phyloP scores from a whole-genome alignment of 345 rosid genomes.

The Tarenaya hassleriana region DNA sequence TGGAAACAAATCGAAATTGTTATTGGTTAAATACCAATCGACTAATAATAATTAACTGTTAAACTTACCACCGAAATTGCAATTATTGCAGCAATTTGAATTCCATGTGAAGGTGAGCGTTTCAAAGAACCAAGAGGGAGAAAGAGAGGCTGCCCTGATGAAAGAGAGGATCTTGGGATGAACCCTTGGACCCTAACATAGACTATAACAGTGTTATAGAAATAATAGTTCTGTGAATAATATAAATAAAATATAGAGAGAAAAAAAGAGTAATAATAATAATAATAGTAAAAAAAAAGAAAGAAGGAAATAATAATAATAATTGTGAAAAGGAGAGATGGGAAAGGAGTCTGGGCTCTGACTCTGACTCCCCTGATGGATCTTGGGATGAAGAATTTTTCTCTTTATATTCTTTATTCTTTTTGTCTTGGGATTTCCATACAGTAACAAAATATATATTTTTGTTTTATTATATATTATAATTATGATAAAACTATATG shows the following conservation, averaged over 20 bases:
- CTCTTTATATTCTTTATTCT: conserved; percentile 42
- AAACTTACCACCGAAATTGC: conserved; percentile 17
- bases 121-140: conserved; percentile 12
- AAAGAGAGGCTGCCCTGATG: conserved; percentile 5
- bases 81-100: conserved; percentile 18
- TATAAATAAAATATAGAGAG: conserved; percentile 16
- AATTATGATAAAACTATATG: no score
- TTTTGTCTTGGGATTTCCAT: conserved; percentile 49
- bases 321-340: conserved; percentile 32
- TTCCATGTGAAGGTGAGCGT: conserved; percentile 31
- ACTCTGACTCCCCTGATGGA: conserved; percentile 41
- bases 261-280: not conserved
- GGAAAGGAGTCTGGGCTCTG: conserved; percentile 33
- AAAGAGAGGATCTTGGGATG: conserved; percentile 34
- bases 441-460: conserved; percentile 27
- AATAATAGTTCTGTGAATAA: no score
- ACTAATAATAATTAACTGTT: no score
- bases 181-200: conserved; percentile 34
- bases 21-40: no score
- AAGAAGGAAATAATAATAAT: no score
- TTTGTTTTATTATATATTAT: no score
- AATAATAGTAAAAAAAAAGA: conserved; percentile 5
- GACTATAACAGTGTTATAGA: conserved; percentile 17
- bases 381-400: conserved; percentile 56
- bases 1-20: conserved; percentile 23